phyloP scores from a whole-genome alignment of 768 basidiomycete genomes.

The Chiua virens region DNA sequence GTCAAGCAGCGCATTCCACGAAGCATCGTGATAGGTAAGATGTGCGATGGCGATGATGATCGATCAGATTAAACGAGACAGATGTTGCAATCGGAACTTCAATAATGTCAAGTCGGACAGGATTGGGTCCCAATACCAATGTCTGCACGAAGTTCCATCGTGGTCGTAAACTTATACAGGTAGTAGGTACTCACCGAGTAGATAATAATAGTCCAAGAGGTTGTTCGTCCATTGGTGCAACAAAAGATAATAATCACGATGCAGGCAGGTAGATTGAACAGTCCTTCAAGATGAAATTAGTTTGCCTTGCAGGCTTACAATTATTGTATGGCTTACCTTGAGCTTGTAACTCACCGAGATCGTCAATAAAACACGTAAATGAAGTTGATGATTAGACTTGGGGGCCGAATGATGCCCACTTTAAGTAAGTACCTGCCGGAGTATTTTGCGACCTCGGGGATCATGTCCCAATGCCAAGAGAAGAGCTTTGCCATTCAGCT shows the following conservation, averaged over 20 bases:
- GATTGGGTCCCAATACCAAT: conserved; percentile 84
- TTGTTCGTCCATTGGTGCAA: conserved; percentile 88
- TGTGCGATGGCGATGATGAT: conserved; percentile 58
- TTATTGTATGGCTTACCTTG: conserved; percentile 56
- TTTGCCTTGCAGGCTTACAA: conserved; percentile 14
- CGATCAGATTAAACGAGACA: conserved; percentile 81
- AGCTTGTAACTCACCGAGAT: conserved; percentile 51
- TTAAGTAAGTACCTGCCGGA: conserved; percentile 77
- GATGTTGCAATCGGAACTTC: conserved; percentile 91
- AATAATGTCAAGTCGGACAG: conserved; percentile 80
- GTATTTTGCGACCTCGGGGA: conserved; percentile 72
- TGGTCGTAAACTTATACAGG: not conserved
- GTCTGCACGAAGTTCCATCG: conserved; percentile 46
- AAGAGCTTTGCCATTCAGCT: conserved; percentile 81
- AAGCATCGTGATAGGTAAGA: conserved; percentile 61
- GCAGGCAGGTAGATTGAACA: conserved; percentile 83
- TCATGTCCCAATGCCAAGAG: conserved; percentile 75
- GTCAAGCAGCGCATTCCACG: conserved; percentile 73
- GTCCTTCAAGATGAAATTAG: conserved; percentile 40
- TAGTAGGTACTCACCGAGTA: conserved; percentile 55
- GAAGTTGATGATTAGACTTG: conserved; percentile 63
- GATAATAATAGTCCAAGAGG: conserved; percentile 74
- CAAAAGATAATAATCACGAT: conserved; percentile 74
- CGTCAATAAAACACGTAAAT: conserved; percentile 57
- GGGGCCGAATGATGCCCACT: conserved; percentile 72